Evolutionary conservation across 164 flowering plant genomes (phyloP).

Genomic region (Sextonia rubra): DNA sequence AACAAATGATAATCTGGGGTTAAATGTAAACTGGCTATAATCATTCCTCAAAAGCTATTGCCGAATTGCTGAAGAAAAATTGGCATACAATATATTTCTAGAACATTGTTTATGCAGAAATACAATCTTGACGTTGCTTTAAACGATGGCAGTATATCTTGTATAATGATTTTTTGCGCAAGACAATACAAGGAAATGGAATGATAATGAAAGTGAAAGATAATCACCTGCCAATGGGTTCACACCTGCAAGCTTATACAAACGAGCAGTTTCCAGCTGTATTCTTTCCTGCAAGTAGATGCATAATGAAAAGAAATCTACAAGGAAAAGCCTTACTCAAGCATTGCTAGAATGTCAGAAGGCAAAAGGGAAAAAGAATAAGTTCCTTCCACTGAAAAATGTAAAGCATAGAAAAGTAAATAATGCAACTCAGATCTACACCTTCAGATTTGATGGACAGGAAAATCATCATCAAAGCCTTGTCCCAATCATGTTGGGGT

Average conservation of each 20-base stretch:
- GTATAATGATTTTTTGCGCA: not conserved
- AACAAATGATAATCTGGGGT: not conserved
- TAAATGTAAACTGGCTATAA: not conserved
- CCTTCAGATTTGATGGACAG: not conserved
- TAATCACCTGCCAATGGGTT: slow-evolving; percentile 89
- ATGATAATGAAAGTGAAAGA: not conserved
- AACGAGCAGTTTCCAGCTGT: slow-evolving; percentile 87
- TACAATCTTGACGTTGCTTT: not conserved
- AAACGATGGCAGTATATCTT: not conserved
- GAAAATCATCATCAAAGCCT: too few species aligned
- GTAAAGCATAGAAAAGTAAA: not conserved
- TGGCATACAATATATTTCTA: not conserved
- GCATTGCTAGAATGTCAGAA: not conserved
- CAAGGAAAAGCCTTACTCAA: not conserved
- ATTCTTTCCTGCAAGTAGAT: slow-evolving; percentile 69
- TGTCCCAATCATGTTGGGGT: too few species aligned
- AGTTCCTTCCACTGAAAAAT: not conserved
- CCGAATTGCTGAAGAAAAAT: not conserved
- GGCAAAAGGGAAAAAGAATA: not conserved
- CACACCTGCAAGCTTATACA: slow-evolving; percentile 89
- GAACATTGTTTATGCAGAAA: not conserved
- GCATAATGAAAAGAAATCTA: not conserved
- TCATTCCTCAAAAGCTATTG: not conserved
- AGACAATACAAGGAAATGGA: not conserved
- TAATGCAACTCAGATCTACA: not conserved